Conservation (phyloP, 2,329 filamentous ascomycete species). For the Aureobasidium mangrovei region DNA sequence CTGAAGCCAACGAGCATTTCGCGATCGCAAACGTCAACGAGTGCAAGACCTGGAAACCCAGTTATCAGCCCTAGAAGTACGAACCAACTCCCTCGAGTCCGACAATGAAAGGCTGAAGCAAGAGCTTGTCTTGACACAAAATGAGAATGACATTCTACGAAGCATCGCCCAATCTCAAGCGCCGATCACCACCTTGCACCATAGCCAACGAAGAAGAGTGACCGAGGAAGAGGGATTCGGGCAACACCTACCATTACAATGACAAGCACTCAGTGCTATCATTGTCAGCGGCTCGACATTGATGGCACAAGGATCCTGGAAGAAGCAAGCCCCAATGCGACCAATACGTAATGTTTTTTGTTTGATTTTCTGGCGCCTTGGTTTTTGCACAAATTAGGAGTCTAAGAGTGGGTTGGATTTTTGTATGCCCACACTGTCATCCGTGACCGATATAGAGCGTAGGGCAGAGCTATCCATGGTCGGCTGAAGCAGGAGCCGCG, state of each 20-base stretch:
- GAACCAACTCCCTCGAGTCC: conserved; percentile 60
- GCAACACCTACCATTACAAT: neutral
- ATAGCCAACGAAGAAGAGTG: neutral
- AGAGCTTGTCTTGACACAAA: conserved; percentile 72
- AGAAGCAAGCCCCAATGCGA: neutral
- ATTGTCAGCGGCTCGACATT: neutral
- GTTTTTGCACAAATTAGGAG: neutral
- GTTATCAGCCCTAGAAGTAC: conserved; percentile 65
- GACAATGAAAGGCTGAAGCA: conserved; percentile 84
- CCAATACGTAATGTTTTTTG: neutral
- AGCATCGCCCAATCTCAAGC: neutral
- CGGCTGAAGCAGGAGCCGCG: neutral
- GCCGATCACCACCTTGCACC: neutral
- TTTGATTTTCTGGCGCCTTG: neutral
- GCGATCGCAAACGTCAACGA: conserved; percentile 89
- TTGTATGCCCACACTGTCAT: neutral
- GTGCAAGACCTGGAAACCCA: conserved; percentile 89
- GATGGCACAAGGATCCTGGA: too few species aligned
- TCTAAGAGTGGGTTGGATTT: neutral
- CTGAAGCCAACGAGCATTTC: conserved; percentile 84
- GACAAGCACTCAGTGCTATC: neutral
- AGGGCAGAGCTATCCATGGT: neutral
- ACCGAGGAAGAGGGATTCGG: neutral
- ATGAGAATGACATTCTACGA: conserved; percentile 79
- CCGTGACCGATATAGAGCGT: too few species aligned